Base-by-base conservation (phyloP, 140 eudicot genomes). In the Cichorium intybus region DNA sequence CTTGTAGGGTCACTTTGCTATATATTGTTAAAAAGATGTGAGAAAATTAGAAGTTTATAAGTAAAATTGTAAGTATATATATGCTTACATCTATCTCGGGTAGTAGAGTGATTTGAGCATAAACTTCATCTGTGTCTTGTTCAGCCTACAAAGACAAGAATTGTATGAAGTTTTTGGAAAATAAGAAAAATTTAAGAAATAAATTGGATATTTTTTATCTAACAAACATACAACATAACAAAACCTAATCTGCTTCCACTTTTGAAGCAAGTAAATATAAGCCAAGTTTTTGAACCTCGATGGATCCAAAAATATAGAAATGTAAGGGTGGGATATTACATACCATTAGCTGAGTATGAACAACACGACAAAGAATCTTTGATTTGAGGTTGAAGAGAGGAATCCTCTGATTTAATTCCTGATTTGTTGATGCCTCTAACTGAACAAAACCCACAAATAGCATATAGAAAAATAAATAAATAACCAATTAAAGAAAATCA, bases 361-460 rank as follows among this genome's bases (percentile, higher is more conserved):
- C 69, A 59, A 92, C 92, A 23, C 82, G 61, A 53, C 96, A 92
- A 47, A 92, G 89, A 80, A 92, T 88, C 89, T 88, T 92, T 6
- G 95, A 55, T 16, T 83, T 81, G 34, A 92, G 80, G 24, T 73
- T 76, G 58, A 85, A 85, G 59, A 81, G 72, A 10, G 87, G 93
- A 18, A 88, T 88, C 74, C 79, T 62, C 60, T 82, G 87, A 73
- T 83, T 81, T 28, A 79, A 50, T 57, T 88, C 99, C 61, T 88
- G 81, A 78, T 92, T 88, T 24, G 96, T 92, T 59, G 98, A 92
- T 27, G 96, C 98, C 79, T 92, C 96, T 78, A 92, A 81, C 98
- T 92, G 70, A 67, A 73, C 37, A 71, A 74, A 45, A 50, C 28
- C 54, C 63, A 70, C 54, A 81, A 41, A 70, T 64, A 58, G 54